phyloP scores from a whole-genome alignment of 1,284 basidiomycete genomes.

The Leccinum solheimii region DNA sequence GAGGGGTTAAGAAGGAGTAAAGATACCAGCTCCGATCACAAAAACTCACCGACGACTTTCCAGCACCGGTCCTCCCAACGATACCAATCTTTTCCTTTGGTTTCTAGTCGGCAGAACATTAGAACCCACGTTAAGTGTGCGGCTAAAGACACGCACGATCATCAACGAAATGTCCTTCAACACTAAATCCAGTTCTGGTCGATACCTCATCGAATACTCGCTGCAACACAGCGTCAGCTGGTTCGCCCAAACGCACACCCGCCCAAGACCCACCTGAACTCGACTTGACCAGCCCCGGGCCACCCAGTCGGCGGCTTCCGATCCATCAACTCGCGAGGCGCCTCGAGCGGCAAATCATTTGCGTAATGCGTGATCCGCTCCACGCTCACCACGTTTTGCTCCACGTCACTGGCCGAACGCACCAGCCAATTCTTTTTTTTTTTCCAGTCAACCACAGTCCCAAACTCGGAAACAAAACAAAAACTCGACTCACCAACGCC shows the following conservation, averaged over 20 bases:
- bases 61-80: slow-evolving; percentile 90
- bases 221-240: slow-evolving; percentile 35
- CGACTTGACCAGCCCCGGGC: slow-evolving; percentile 77
- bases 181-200: slow-evolving; percentile 77
- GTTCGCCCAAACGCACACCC: background rate
- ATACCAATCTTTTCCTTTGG: slow-evolving; percentile 84
- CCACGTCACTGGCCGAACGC: slow-evolving; percentile 85
- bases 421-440: slow-evolving; percentile 81
- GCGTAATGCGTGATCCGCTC: slow-evolving; percentile 78
- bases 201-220: slow-evolving; percentile 81
- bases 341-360: slow-evolving; percentile 69
- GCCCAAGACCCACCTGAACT: slow-evolving; percentile 58
- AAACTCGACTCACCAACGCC: slow-evolving; percentile 52
- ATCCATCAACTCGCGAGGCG: slow-evolving; percentile 71
- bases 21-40: background rate
- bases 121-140: slow-evolving; percentile 21
- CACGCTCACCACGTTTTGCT: slow-evolving; percentile 91
- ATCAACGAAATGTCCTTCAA: slow-evolving; percentile 72
- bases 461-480: background rate
- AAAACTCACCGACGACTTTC: slow-evolving; percentile 76
- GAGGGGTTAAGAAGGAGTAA: background rate
- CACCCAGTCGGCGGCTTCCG: slow-evolving; percentile 62
- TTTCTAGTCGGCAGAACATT: slow-evolving; percentile 41
- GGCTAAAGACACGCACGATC: slow-evolving; percentile 45
- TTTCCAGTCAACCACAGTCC: background rate